These are phyloP conservation scores for Lipomyces mesembrius DNA, from an alignment of 805 yeast species.

Conservation along the genomic window DNA sequence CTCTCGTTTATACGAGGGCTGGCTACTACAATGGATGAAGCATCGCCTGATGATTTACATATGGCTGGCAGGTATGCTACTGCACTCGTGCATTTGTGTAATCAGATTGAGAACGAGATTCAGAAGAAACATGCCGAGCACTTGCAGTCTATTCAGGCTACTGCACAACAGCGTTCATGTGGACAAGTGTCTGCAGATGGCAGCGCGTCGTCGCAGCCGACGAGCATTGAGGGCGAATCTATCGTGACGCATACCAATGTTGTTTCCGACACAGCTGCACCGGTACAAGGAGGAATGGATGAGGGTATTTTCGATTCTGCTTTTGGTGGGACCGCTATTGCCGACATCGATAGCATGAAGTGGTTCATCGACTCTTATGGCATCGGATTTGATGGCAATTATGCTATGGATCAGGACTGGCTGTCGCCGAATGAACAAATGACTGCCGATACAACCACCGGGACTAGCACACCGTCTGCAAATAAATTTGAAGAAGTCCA, in stretches of 20 bases:
- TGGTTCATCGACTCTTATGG: slow-evolving; percentile 35
- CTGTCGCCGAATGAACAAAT: background rate
- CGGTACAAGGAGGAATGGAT: background rate
- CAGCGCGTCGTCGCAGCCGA: background rate
- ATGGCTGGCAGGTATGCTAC: slow-evolving; percentile 53
- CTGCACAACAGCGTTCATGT: background rate
- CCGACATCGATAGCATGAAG: slow-evolving; percentile 23
- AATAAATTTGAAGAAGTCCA: background rate
- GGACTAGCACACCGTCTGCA: slow-evolving; percentile 7
- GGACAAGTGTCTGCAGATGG: background rate
- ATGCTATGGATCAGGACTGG: slow-evolving; percentile 23
- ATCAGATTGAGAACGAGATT: slow-evolving; percentile 30
- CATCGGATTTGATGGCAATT: slow-evolving; percentile 30
- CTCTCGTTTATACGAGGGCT: slow-evolving; percentile 68
- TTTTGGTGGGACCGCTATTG: slow-evolving; percentile 18
- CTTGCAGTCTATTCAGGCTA: slow-evolving; percentile 12
- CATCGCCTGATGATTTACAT: slow-evolving; percentile 89
- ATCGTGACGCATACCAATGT: background rate
- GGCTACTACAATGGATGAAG: slow-evolving; percentile 74
- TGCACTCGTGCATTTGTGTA: slow-evolving; percentile 24
- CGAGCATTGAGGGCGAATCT: background rate
- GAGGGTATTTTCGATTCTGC: slow-evolving; percentile 15
- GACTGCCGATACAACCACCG: slow-evolving; percentile 7
- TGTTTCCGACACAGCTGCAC: background rate
- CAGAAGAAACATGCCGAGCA: slow-evolving; percentile 12